Evolutionary conservation across 306 rosid species (phyloP).

Genomic region (Trifolium pratense): DNA sequence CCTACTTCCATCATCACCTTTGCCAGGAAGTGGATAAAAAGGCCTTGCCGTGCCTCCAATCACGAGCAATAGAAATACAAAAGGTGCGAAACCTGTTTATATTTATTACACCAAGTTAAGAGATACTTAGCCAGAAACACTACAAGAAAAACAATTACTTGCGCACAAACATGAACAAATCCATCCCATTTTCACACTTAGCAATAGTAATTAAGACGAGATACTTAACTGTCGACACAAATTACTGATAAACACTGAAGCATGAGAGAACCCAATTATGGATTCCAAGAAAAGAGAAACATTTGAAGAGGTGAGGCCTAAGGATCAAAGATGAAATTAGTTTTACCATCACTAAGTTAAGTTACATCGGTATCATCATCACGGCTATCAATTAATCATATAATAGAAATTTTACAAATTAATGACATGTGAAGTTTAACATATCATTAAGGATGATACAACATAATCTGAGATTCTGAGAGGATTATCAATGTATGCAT

Average conservation of each 20-base stretch:
- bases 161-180: conserved; percentile 21
- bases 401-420: not conserved
- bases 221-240: not conserved
- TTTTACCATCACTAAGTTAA: not conserved
- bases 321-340: not conserved
- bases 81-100: conserved; percentile 57
- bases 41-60: conserved; percentile 73
- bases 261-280: not conserved
- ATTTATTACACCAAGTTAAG: conserved; percentile 13
- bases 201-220: not conserved
- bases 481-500: not conserved
- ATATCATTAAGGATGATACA: no score
- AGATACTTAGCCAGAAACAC: conserved; percentile 6
- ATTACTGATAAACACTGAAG: conserved; percentile 3
- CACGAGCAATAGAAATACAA: conserved; percentile 52
- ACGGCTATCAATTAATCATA: no score
- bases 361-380: no score
- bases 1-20: conserved; percentile 39
- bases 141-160: not conserved
- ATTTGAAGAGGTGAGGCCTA: not conserved
- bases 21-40: conserved; percentile 68
- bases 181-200: not conserved
- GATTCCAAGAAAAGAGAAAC: conserved; percentile 30
- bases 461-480: no score
- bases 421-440: not conserved